A percentile compares a stretch with the other conserved stretches of the same genome.
These are phyloP conservation scores for Salix caprea DNA, from an alignment of 345 rosid species.

Conservation along the genomic window DNA sequence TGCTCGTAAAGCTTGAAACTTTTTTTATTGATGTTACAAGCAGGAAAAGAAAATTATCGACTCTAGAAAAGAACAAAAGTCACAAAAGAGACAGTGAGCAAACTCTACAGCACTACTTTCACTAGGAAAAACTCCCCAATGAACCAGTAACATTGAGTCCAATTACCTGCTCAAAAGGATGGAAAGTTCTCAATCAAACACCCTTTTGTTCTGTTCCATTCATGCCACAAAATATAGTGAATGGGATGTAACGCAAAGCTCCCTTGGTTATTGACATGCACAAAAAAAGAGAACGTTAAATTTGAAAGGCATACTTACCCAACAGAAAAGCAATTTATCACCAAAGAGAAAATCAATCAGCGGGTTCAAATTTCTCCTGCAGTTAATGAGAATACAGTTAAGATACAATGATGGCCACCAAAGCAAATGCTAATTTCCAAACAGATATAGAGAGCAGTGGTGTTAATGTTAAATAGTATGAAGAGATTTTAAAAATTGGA, in stretches of 20 bases:
- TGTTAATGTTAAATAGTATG: not conserved
- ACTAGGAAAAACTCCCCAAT: not conserved
- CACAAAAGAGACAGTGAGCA: not conserved
- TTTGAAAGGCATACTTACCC: conserved; percentile 19
- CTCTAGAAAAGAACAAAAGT: not conserved
- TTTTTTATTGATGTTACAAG: not conserved
- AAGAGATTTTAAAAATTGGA: not conserved
- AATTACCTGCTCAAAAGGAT: not conserved
- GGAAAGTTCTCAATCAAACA: not conserved
- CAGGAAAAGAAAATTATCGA: not conserved
- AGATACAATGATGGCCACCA: not conserved
- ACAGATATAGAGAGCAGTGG: not conserved
- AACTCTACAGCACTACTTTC: not conserved
- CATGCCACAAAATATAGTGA: not conserved
- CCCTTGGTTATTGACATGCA: not conserved
- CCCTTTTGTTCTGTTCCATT: not conserved
- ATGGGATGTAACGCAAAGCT: not conserved
- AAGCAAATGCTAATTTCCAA: not conserved
- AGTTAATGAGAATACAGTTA: not conserved
- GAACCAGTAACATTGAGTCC: not conserved
- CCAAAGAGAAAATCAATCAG: conserved; percentile 17
- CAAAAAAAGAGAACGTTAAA: not conserved
- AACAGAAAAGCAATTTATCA: conserved; percentile 22
- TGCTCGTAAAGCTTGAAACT: not conserved
- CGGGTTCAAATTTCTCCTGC: conserved; percentile 19